Base-by-base conservation (phyloP, 2,329 filamentous ascomycete genomes). In the Sodiomyces alkalinus region DNA sequence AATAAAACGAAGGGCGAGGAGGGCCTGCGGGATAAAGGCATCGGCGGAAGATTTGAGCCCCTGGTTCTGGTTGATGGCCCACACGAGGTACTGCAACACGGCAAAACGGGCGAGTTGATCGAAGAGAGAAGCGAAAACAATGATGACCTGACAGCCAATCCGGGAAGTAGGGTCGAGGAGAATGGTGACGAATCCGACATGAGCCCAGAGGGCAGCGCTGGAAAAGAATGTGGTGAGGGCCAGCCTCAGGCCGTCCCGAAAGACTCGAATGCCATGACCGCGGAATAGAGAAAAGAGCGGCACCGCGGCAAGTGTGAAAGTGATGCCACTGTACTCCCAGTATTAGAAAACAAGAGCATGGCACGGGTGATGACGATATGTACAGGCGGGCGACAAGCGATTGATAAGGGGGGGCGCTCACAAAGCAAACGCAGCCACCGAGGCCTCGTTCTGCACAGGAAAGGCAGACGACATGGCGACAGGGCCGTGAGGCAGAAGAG, bases 211-310 rank as follows among this genome's bases (percentile, higher is more conserved):
- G 38, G 58, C 56, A 17, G 63, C 54, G 32, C 58, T 53, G 16
- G 57, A 35, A 41, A 71, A 56, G 45, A 70, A 71, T 38, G 53
- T 47, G 42, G 61, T 51, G 64, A 73, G 67, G 65, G 60, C 66
- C 66, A 73, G 68, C 67, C 68, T 71, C 65, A 62, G 58, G 53
- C 64, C 62, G 52, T 71, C 64, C 48, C 62, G 58, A 44, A 66
- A 56, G 34, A 68, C 47, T 22, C 58, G 48, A 34, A 55, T 55
- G 43, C 58, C 53, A 53, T 64, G 53, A 39, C 58, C 57, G 42
- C 52, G 62, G 37, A 52, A 38, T 35, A 56, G 49, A 39, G 64
- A 51, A 46, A 62, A 50, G 38, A 60, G 48, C 28, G 58, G 55
- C 24, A 53, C 53, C 27, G 58, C 55, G 17, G 65, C 60, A 30